Base-by-base conservation (phyloP, 805 yeast species). In the Starmerella apis region DNA sequence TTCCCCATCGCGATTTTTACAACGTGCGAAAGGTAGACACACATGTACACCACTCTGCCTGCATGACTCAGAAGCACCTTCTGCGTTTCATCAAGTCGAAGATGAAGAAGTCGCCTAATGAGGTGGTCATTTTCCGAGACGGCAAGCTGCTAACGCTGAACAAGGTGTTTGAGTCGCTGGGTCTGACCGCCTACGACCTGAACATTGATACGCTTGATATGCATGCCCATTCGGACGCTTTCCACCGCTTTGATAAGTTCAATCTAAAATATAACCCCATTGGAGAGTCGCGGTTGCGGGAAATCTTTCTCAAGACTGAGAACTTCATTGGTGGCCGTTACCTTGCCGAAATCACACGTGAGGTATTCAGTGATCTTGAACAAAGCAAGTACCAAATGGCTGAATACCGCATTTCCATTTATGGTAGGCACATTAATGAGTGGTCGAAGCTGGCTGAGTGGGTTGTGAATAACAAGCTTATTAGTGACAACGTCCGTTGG, bases 181-280 rank as follows among this genome's bases (percentile, higher is more conserved):
- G 86, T 49, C 74, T 92, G 53, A 82, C 95, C 0, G 97, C 96
- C 1, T 92, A 94, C 64, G 98, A 92, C 64, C 72, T 92, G 52
- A 83, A 94, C 51, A 92, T 92, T 61, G 99, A 92, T 62, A 94
- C 98, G 1, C 74, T 92, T 58, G 99, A 92, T 68, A 92, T 92
- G 99, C 99, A 92, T 68, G 99, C 99, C 4, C 98, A 92, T 66
- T 84, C 88, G 56, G 99, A 92, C 62, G 84, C 97, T 0, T 92
- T 92, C 76, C 99, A 92, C 67, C 76, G 99, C 61, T 92, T 92
- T 63, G 99, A 92, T 68, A 92, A 92, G 68, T 92, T 92, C 75
- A 92, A 92, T 66, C 74, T 92, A 69, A 94, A 92, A 66, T 92
- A 92, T 70, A 92, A 92, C 64, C 99, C 99, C 19, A 83, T 92